These are phyloP conservation scores for Solanum arcanum DNA, from an alignment of 257 asterid species.

Conservation along the genomic window DNA sequence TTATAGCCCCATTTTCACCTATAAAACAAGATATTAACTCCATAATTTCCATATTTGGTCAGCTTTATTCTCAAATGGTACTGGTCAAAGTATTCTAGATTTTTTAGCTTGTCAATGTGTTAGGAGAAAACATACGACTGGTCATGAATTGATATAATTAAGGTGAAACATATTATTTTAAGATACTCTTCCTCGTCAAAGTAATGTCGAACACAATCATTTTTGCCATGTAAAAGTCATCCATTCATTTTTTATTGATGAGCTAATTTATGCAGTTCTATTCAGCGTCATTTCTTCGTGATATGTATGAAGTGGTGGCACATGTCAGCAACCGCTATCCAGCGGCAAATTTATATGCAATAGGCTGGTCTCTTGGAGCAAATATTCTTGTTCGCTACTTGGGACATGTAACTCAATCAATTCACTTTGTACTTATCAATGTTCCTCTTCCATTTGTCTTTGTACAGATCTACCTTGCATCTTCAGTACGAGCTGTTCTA, in stretches of 20 bases:
- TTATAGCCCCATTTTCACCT: background rate
- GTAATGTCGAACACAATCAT: background rate
- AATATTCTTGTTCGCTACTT: slow-evolving; percentile 85
- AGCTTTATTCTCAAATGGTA: background rate
- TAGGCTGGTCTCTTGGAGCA: slow-evolving; percentile 97
- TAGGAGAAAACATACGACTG: background rate
- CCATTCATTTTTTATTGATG: background rate
- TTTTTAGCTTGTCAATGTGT: background rate
- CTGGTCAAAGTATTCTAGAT: background rate
- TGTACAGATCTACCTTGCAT: background rate
- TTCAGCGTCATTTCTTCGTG: slow-evolving; percentile 95
- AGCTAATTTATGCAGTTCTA: slow-evolving; percentile 63
- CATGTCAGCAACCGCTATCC: slow-evolving; percentile 62
- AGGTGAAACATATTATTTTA: background rate
- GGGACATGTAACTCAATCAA: slow-evolving; percentile 52
- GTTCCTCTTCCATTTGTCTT: background rate
- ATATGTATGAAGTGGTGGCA: slow-evolving; percentile 69
- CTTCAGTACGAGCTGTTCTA: background rate
- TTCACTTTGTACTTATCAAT: background rate
- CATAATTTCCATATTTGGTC: background rate
- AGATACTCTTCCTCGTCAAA: background rate
- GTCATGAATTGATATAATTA: background rate
- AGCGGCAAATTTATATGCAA: slow-evolving; percentile 71
- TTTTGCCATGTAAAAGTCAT: background rate
- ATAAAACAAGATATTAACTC: background rate